phyloP scores from a whole-genome alignment of 2,329 filamentous ascomycete species.

The Dactylellina drechsleri region DNA sequence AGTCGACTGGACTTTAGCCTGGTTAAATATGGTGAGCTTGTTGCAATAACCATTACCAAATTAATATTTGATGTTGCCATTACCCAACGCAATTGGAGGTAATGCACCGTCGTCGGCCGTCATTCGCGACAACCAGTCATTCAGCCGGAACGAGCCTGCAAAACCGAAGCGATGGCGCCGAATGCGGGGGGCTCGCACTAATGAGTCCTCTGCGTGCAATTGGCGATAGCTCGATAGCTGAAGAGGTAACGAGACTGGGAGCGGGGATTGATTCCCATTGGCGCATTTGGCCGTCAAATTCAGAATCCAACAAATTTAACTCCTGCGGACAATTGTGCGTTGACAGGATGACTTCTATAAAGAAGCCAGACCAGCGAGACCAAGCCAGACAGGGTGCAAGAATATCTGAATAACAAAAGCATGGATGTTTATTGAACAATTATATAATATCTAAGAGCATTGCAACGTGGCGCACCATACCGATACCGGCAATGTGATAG shows the following conservation, averaged over 20 bases:
- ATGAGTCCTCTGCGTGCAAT: background rate
- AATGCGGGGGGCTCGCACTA: slow-evolving; percentile 37
- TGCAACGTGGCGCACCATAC: too few species aligned
- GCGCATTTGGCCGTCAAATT: slow-evolving; percentile 5
- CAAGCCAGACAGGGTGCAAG: too few species aligned
- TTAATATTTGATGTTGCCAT: slow-evolving; percentile 31
- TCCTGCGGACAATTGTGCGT: too few species aligned
- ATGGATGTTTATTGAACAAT: too few species aligned
- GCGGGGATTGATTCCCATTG: slow-evolving; percentile 19
- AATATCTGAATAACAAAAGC: too few species aligned
- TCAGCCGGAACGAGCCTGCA: slow-evolving; percentile 26
- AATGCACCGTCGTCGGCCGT: slow-evolving; percentile 39
- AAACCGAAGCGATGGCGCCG: slow-evolving; percentile 21
- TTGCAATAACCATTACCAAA: slow-evolving; percentile 1
- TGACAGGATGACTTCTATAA: too few species aligned
- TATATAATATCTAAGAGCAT: too few species aligned
- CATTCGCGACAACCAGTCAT: slow-evolving; percentile 14
- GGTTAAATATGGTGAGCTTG: slow-evolving; percentile 9
- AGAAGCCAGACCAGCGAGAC: too few species aligned
- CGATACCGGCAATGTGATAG: too few species aligned
- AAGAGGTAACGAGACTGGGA: background rate
- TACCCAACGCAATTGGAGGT: slow-evolving; percentile 11
- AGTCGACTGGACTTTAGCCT: background rate
- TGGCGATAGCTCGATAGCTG: background rate
- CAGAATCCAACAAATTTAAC: background rate